Evolutionary conservation across 2,329 filamentous ascomycete genomes (phyloP), one percentile per base, ranked within the genome.

Genomic region (Talaromyces verruculosus): DNA sequence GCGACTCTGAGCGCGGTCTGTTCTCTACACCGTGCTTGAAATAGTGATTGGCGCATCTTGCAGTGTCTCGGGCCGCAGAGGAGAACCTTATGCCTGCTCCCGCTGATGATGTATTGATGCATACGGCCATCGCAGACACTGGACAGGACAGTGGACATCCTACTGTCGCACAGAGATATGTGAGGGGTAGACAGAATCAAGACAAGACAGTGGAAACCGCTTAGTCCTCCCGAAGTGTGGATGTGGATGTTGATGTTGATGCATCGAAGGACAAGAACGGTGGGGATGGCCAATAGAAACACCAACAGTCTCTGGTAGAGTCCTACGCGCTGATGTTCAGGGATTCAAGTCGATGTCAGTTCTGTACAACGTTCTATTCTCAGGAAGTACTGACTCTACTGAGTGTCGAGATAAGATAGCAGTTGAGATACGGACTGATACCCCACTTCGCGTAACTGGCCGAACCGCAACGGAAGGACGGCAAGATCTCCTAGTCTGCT

Each of bases 371-470:
- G 6, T 43, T 25, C 49, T 53, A 33, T 10, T 25, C 19, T 49
- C 8, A 35, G 22, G 49, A 33, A 11, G n/a, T 17, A 35, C 25
- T 35, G 17, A 25, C 25, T 25, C 2, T 25, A 25, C 3, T 25
- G 25, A 25, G 25, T 25, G 25, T 25, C 25, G 25, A 25, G 35
- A 41, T 53, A 39, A 35, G 47, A 55, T 39, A 13, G 22, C 2
- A 15, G n/a, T 11, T 6, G 6, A 22, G n/a, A 58, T 22, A 58
- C 33, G 11, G 30, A 39, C 17, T 15, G n/a, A 35, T 39, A 58
- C 60, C 60, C 69, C 68, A 67, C 65, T 68, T 68, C 67, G 66
- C 57, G 51, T 58, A 30, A 30, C 65, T 64, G 57, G 65, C 65
- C 65, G 65, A 64, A 61, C 62, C 65, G 51, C 63, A 37, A 61